A percentile compares a stretch with the other conserved stretches of the same genome.
Evolutionary conservation across 2,329 filamentous ascomycete species (phyloP).

Genomic region (Talaromyces sp.): DNA sequence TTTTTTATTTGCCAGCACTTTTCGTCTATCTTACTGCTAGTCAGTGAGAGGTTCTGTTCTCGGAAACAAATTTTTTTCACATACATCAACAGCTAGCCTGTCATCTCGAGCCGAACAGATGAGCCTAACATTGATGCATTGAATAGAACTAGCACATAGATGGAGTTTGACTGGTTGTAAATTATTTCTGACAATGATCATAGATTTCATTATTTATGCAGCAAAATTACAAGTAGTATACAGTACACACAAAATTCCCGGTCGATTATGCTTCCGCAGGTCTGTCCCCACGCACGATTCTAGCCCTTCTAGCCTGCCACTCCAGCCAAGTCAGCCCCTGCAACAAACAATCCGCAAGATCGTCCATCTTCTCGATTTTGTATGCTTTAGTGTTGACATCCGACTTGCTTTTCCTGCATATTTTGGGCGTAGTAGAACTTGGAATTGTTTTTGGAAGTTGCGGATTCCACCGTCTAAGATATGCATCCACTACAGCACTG

Average conservation of each 20-base stretch:
- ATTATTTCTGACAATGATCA: slow-evolving; percentile 1
- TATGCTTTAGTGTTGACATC: background rate
- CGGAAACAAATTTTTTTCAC: slow-evolving; percentile 4
- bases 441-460: background rate
- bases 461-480: slow-evolving; percentile 12
- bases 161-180: slow-evolving; percentile 8
- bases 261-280: background rate
- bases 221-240: background rate
- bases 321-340: slow-evolving; percentile 74
- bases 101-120: background rate
- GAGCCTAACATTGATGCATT: slow-evolving; percentile 17
- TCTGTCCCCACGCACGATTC: background rate
- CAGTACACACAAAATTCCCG: background rate
- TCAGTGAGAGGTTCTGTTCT: slow-evolving; percentile 8
- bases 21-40: slow-evolving; percentile 11
- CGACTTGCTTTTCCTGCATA: background rate
- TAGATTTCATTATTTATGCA: background rate
- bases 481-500: slow-evolving; percentile 1
- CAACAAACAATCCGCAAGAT: slow-evolving; percentile 74
- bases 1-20: slow-evolving; percentile 20
- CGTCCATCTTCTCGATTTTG: slow-evolving; percentile 64
- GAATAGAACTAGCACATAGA: slow-evolving; percentile 15
- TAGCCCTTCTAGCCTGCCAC: slow-evolving; percentile 57
- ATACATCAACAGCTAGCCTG: slow-evolving; percentile 6
- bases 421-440: background rate